Conservation (phyloP, 2,329 filamentous ascomycete species). For the Alternaria brassicae region DNA sequence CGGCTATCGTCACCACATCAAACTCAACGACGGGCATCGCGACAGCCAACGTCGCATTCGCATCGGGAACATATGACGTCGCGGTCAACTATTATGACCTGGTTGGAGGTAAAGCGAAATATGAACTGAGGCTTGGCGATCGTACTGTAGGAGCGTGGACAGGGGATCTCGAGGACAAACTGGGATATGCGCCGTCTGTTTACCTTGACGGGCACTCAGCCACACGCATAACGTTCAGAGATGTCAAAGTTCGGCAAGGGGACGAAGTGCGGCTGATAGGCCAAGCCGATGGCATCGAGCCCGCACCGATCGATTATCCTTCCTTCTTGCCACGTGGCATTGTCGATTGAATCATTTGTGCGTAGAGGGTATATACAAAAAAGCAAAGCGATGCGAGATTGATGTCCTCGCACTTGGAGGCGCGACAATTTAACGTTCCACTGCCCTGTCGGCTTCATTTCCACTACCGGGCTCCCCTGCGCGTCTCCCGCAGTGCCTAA, state of each 20-base stretch:
- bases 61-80: slow-evolving; percentile 66
- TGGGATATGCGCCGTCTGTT: slow-evolving; percentile 65
- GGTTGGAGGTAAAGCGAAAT: slow-evolving; percentile 64
- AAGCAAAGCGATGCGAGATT: slow-evolving; percentile 1
- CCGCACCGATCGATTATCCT: slow-evolving; percentile 72
- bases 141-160: slow-evolving; percentile 63
- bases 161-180: slow-evolving; percentile 64
- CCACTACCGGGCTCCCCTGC: slow-evolving; percentile 14
- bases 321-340: slow-evolving; percentile 65
- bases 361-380: background rate
- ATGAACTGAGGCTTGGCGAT: slow-evolving; percentile 63
- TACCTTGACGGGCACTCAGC: slow-evolving; percentile 72
- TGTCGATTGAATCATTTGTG: slow-evolving; percentile 56
- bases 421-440: slow-evolving; percentile 1
- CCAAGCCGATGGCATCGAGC: slow-evolving; percentile 65
- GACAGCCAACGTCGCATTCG: slow-evolving; percentile 55
- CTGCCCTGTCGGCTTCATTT: slow-evolving; percentile 21
- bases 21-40: slow-evolving; percentile 62
- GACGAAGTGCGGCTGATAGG: slow-evolving; percentile 64
- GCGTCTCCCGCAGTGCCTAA: slow-evolving; percentile 8
- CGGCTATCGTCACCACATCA: slow-evolving; percentile 62
- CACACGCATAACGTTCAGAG: slow-evolving; percentile 65
- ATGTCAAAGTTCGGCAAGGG: slow-evolving; percentile 59
- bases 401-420: slow-evolving; percentile 1
- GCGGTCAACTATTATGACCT: slow-evolving; percentile 73